phyloP scores from a whole-genome alignment of 2,329 filamentous ascomycete genomes.

The Coniochaeta sp. region DNA sequence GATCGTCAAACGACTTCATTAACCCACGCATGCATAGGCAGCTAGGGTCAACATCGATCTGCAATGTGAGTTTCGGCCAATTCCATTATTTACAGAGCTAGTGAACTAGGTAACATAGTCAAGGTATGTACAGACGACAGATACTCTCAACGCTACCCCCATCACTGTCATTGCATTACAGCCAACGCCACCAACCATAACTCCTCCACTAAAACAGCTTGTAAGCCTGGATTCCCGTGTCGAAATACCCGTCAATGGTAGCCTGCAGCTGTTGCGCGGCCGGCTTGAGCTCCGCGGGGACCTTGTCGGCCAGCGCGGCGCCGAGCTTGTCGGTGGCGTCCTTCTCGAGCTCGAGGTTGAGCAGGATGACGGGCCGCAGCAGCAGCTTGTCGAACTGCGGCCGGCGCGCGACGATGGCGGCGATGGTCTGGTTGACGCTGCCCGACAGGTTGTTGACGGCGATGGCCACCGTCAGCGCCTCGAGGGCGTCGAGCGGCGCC shows the following conservation, averaged over 20 bases:
- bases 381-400: conserved; percentile 35
- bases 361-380: conserved; percentile 32
- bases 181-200: not conserved
- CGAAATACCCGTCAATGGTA: conserved; percentile 31
- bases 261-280: conserved; percentile 26
- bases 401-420: conserved; percentile 29
- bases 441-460: conserved; percentile 26
- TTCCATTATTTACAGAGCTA: too few species aligned
- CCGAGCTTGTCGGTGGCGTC: conserved; percentile 30
- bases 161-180: not conserved
- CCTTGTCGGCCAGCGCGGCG: conserved; percentile 28
- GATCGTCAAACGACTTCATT: not conserved
- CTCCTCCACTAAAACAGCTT: conserved; percentile 5
- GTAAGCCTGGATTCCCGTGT: conserved; percentile 26
- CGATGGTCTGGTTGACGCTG: conserved; percentile 30
- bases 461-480: conserved; percentile 29
- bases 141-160: too few species aligned
- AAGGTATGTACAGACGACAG: too few species aligned
- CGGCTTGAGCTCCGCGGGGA: conserved; percentile 24
- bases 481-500: conserved; percentile 26
- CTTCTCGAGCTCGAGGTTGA: conserved; percentile 32
- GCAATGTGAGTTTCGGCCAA: too few species aligned
- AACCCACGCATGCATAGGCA: too few species aligned
- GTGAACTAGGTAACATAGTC: too few species aligned
- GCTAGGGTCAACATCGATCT: too few species aligned